Evolutionary conservation across 768 basidiomycete species (phyloP), one percentile per base, ranked within the genome.

Genomic region (Galerina marginata): DNA sequence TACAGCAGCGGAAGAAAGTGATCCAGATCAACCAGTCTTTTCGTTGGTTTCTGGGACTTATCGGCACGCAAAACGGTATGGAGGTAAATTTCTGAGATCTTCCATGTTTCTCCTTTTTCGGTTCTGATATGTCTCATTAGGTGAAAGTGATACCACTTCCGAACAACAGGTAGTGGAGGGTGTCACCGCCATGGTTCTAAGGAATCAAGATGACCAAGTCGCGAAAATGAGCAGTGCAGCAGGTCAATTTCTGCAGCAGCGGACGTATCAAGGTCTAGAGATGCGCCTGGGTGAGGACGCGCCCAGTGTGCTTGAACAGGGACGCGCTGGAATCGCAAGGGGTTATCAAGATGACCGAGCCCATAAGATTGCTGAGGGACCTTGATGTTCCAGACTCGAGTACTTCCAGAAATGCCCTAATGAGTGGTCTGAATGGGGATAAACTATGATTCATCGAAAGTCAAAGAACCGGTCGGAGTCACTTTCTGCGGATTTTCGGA

Each of bases 1-100:
- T 44, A 49, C 20, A 38, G 55, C 74, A 20, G 74, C 29, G 72
- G 33, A 68, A 65, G 23, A 11, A 72, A 76, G 74, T 20, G 91
- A 93, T 66, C 73, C 76, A 4, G 93, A 94, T 61, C 81, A 79
- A 56, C 95, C 95, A 0, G 81, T 86, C 12, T 98, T 96, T 73
- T 97, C 95, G 0, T 82, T 95, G 2, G 75, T 91, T 2, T 95
- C 91, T 0, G 96, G 96, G 11, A 91, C 83, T 60, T 96, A 96
- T 69, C 81, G 95, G 23, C 87, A 92, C 29, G 82, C 87, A 14
- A 91, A 87, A 69, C 84, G 83, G 9, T 95, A 88, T 63, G 85
- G 86, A 43, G 63, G 71, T 73, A 49, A 63, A 69, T 46, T 11
- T 40, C 50, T 11, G 23, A 51, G 26, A 12, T 25, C 23, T 37